Evolutionary conservation across 352 stramenopile species (phyloP).

Genomic region (Globisporangium heterothallicum): DNA sequence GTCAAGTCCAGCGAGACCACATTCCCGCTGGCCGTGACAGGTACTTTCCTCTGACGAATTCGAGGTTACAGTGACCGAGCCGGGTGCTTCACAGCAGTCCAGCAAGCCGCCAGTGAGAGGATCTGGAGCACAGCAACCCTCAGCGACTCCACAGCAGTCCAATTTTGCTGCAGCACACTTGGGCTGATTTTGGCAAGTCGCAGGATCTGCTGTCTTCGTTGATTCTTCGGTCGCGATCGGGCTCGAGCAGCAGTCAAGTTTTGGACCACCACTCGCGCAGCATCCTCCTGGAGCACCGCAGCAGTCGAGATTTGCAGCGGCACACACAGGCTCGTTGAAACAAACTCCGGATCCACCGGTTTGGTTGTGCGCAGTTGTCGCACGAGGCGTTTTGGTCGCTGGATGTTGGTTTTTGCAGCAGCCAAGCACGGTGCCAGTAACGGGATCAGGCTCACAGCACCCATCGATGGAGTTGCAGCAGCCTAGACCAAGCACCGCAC

Average conservation of each 20-base stretch:
- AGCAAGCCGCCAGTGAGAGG: slow-evolving; percentile 20
- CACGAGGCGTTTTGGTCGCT: slow-evolving; percentile 22
- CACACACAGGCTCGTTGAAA: slow-evolving; percentile 34
- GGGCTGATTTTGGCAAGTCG: slow-evolving; percentile 28
- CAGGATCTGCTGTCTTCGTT: not conserved
- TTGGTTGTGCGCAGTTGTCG: slow-evolving; percentile 6
- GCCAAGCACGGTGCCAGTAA: slow-evolving; percentile 38
- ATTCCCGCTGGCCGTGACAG: slow-evolving; percentile 10
- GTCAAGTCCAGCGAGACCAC: slow-evolving; percentile 14
- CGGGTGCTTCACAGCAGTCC: slow-evolving; percentile 20
- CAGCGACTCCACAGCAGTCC: slow-evolving; percentile 25
- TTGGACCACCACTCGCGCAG: slow-evolving; percentile 29
- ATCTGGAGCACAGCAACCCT: slow-evolving; percentile 34
- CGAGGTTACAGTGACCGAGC: not conserved
- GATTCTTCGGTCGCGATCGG: slow-evolving; percentile 8
- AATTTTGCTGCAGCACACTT: slow-evolving; percentile 25
- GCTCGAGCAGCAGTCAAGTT: slow-evolving; percentile 33
- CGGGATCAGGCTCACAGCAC: slow-evolving; percentile 52
- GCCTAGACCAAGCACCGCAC: slow-evolving; percentile 42
- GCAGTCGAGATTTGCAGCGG: slow-evolving; percentile 37
- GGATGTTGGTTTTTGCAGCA: slow-evolving; percentile 65
- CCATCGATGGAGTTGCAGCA: slow-evolving; percentile 72
- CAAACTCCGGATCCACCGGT: slow-evolving; percentile 18
- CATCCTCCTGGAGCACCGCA: slow-evolving; percentile 35
- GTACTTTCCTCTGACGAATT: not conserved